Conservation (phyloP, 352 stramenopile species). For the Plasmopara muralis region DNA sequence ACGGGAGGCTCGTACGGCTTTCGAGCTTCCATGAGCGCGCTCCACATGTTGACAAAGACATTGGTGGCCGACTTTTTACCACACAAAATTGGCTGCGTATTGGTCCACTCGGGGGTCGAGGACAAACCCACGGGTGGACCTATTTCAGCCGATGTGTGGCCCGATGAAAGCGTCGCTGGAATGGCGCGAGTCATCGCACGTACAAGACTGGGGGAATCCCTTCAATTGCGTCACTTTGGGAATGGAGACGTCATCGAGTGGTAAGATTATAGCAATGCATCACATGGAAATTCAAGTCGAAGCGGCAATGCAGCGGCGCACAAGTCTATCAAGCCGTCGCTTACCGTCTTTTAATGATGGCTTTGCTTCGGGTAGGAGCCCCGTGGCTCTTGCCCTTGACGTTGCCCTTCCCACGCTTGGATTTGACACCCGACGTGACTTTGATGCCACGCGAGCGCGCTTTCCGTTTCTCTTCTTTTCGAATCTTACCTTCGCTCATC, state of each 20-base stretch:
- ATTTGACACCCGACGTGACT: conserved; percentile 30
- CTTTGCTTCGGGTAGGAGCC: conserved; percentile 77
- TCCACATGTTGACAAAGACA: conserved; percentile 70
- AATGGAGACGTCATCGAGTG: conserved; percentile 46
- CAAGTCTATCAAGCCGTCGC: background rate
- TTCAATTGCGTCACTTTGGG: conserved; percentile 51
- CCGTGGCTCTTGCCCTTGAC: conserved; percentile 77
- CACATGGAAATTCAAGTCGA: conserved; percentile 16
- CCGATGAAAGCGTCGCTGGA: conserved; percentile 43
- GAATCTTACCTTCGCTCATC: conserved; percentile 69
- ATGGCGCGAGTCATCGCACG: conserved; percentile 49
- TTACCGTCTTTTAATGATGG: conserved; percentile 59
- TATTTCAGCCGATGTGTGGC: conserved; percentile 26
- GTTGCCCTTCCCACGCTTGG: conserved; percentile 66
- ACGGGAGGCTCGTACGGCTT: conserved; percentile 65
- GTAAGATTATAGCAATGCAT: conserved; percentile 21
- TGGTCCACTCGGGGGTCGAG: conserved; percentile 58
- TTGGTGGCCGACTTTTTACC: conserved; percentile 40
- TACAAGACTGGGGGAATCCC: conserved; percentile 39
- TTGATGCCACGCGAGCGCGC: conserved; percentile 74
- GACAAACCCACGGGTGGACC: conserved; percentile 42
- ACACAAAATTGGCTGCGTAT: conserved; percentile 48
- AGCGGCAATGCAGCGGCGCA: background rate
- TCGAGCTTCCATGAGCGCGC: conserved; percentile 66
- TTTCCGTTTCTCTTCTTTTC: conserved; percentile 83